Conservation (phyloP, 306 rosid species). For the Trichosanthes truncata region DNA sequence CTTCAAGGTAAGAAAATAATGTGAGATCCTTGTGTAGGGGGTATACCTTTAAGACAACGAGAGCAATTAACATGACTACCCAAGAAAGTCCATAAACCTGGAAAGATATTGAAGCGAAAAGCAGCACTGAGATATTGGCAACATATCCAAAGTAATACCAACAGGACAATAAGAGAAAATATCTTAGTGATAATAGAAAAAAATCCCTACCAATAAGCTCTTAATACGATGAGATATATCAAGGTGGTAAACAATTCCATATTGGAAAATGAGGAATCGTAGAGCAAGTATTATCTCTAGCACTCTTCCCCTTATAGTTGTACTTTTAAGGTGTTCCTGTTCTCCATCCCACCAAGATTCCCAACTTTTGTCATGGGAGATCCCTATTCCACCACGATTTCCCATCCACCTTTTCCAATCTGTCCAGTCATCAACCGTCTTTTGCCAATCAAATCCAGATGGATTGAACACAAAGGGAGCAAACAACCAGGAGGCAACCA, state of each 20-base stretch:
- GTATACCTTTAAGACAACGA: slow-evolving; percentile 71
- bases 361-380: slow-evolving; percentile 76
- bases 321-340: slow-evolving; percentile 78
- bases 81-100: slow-evolving; percentile 87
- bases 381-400: slow-evolving; percentile 95
- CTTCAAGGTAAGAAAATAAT: not conserved
- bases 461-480: slow-evolving; percentile 96
- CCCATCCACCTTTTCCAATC: slow-evolving; percentile 99
- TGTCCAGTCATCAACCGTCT: slow-evolving; percentile 95
- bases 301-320: slow-evolving; percentile 59
- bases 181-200: slow-evolving; percentile 8
- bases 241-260: slow-evolving; percentile 89
- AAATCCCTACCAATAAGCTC: slow-evolving; percentile 48
- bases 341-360: slow-evolving; percentile 98
- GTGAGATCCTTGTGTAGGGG: not conserved
- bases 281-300: slow-evolving; percentile 68
- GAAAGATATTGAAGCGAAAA: slow-evolving; percentile 13
- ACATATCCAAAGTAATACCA: slow-evolving; percentile 1
- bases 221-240: slow-evolving; percentile 62
- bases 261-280: slow-evolving; percentile 87
- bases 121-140: slow-evolving; percentile 15
- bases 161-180: slow-evolving; percentile 7
- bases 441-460: slow-evolving; percentile 96
- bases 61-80: slow-evolving; percentile 54
- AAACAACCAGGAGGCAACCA: slow-evolving; percentile 89